phyloP scores from a whole-genome alignment of 192 early-diverging fungal genomes.

The Coemansia sp. region DNA sequence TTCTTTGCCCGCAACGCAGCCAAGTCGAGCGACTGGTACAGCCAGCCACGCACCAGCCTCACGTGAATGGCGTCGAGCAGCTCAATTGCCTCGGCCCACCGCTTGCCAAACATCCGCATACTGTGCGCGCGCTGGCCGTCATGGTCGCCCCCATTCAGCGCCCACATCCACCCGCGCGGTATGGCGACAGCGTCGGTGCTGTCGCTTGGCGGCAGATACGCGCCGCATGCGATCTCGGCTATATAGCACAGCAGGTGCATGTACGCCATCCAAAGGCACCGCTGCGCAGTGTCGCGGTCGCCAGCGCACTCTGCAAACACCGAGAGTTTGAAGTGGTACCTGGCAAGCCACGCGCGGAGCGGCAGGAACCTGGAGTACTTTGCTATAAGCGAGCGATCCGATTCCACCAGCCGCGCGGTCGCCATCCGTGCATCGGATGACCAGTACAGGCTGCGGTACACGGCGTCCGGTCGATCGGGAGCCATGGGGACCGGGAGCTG shows the following conservation, averaged over 20 bases:
- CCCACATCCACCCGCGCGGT: conserved; percentile 39
- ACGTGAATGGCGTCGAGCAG: conserved; percentile 33
- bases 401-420: neutral
- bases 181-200: neutral
- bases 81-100: conserved; percentile 34
- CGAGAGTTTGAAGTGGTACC: conserved; percentile 46
- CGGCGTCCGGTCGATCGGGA: conserved; percentile 6
- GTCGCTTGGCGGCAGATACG: conserved; percentile 22
- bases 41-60: conserved; percentile 45
- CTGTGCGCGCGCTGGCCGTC: conserved; percentile 32
- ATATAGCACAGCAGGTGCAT: conserved; percentile 22
- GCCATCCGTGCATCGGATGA: neutral
- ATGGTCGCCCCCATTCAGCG: conserved; percentile 24
- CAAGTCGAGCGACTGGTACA: conserved; percentile 33
- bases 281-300: conserved; percentile 40
- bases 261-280: conserved; percentile 44
- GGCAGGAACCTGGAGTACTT: conserved; percentile 27
- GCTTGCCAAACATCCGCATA: conserved; percentile 41
- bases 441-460: conserved; percentile 6
- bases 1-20: conserved; percentile 13
- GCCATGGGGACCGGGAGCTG: conserved; percentile 24
- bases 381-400: conserved; percentile 12
- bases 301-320: conserved; percentile 37
- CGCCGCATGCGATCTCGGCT: conserved; percentile 33
- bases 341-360: conserved; percentile 42